Conservation (phyloP, 225 moss, liverwort and hornwort species). For the Straminergon stramineum region DNA sequence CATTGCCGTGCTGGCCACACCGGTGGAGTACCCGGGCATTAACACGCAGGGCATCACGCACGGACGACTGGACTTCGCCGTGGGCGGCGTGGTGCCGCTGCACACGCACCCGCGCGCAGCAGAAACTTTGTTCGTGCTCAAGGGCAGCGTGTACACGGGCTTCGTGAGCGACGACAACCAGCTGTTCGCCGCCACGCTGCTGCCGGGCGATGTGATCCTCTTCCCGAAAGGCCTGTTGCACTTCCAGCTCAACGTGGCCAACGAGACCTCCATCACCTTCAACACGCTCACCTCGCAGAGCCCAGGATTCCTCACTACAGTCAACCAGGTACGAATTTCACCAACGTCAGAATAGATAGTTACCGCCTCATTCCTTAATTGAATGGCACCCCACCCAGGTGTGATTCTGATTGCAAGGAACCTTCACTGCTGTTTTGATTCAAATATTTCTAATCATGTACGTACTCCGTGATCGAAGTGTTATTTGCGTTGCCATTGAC, state of each 20-base stretch:
- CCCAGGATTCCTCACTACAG: neutral
- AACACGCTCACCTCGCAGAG: conserved; percentile 14
- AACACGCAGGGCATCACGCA: neutral
- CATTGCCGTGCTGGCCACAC: neutral
- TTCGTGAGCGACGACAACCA: conserved; percentile 2
- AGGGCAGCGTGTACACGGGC: conserved; percentile 9
- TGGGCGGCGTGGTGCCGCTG: neutral
- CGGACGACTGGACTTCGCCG: neutral
- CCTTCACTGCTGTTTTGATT: neutral
- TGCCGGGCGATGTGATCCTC: conserved; percentile 6
- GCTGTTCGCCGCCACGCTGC: conserved; percentile 1
- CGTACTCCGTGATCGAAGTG: neutral
- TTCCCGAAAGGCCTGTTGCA: neutral
- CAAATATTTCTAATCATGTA: neutral
- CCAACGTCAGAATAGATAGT: too few species aligned
- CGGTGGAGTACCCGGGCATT: neutral
- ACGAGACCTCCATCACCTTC: neutral
- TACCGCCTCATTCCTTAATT: too few species aligned
- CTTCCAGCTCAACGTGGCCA: neutral
- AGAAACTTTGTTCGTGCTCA: conserved; percentile 9
- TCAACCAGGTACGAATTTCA: neutral
- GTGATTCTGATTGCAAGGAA: neutral
- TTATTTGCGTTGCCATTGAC: neutral
- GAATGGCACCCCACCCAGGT: too few species aligned
- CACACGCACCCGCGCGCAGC: neutral